These are phyloP conservation scores for Chloropicon primus DNA, from an alignment of 139 green algal genomes.

Conservation along the genomic window DNA sequence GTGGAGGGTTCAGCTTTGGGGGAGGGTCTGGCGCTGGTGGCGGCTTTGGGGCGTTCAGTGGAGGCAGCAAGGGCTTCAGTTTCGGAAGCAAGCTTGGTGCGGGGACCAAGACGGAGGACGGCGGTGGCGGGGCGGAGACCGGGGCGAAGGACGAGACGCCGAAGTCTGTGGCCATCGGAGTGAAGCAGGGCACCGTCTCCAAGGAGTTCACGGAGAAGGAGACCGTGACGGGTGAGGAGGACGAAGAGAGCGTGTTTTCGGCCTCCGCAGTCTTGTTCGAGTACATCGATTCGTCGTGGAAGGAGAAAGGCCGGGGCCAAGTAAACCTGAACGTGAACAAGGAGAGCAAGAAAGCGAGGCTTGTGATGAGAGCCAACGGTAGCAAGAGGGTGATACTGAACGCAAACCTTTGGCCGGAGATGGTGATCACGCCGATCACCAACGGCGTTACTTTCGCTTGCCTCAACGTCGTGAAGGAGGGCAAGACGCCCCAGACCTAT, in stretches of 20 bases:
- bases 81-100: no score
- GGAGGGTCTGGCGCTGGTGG: no score
- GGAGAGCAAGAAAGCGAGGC: constrained; percentile 27
- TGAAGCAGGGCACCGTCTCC: neutral
- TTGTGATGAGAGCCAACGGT: constrained; percentile 81
- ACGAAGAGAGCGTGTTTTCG: constrained; percentile 42
- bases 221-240: constrained; percentile 59
- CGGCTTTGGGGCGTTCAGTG: neutral
- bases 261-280: constrained; percentile 56
- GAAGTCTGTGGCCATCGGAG: neutral
- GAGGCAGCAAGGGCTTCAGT: no score
- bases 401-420: constrained; percentile 58
- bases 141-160: neutral
- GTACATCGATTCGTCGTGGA: constrained; percentile 55
- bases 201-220: constrained; percentile 24
- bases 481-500: neutral
- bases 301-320: constrained; percentile 71
- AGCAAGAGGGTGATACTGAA: constrained; percentile 83
- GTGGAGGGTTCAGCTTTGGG: neutral
- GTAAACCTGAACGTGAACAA: constrained; percentile 52
- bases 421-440: constrained; percentile 58
- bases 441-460: constrained; percentile 63
- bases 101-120: no score
- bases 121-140: no score
- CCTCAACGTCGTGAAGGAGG: constrained; percentile 36